These are phyloP conservation scores for Aspergillus vadensis DNA, from an alignment of 2,329 filamentous ascomycete species.

Conservation along the genomic window DNA sequence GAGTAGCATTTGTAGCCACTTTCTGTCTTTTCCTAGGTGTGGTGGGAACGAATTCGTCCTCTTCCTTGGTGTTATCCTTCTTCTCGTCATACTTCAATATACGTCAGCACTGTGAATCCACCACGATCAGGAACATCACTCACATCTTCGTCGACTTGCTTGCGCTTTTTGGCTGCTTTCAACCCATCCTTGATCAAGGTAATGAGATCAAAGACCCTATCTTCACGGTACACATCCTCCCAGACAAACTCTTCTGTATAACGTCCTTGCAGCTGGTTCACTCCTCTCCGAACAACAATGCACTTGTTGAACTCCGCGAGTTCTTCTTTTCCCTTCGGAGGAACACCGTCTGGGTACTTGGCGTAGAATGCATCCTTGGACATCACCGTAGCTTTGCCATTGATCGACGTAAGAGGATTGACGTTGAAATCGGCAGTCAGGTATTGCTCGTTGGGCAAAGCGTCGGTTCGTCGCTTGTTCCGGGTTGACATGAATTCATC, in stretches of 20 bases:
- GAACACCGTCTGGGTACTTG: slow-evolving; percentile 71
- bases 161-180: slow-evolving; percentile 65
- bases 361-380: slow-evolving; percentile 69
- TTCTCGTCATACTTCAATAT: slow-evolving; percentile 40
- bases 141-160: slow-evolving; percentile 42
- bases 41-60: slow-evolving; percentile 35
- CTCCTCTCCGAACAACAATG: slow-evolving; percentile 86
- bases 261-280: slow-evolving; percentile 81
- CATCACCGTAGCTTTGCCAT: slow-evolving; percentile 80
- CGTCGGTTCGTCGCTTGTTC: slow-evolving; percentile 79
- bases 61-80: slow-evolving; percentile 43
- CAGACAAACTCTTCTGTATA: slow-evolving; percentile 92
- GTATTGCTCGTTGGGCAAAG: slow-evolving; percentile 85
- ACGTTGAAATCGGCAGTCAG: slow-evolving; percentile 84
- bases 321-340: slow-evolving; percentile 62
- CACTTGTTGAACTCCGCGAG: slow-evolving; percentile 78
- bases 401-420: slow-evolving; percentile 85
- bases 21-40: slow-evolving; percentile 63
- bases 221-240: slow-evolving; percentile 79
- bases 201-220: slow-evolving; percentile 65
- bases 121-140: slow-evolving; percentile 17
- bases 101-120: slow-evolving; percentile 9
- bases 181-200: slow-evolving; percentile 65
- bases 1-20: slow-evolving; percentile 49
- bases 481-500: slow-evolving; percentile 85